A percentile compares a stretch with the other conserved stretches of the same genome.
Evolutionary conservation across 345 rosid genomes (phyloP).

Genomic region (Jatropha curcas): DNA sequence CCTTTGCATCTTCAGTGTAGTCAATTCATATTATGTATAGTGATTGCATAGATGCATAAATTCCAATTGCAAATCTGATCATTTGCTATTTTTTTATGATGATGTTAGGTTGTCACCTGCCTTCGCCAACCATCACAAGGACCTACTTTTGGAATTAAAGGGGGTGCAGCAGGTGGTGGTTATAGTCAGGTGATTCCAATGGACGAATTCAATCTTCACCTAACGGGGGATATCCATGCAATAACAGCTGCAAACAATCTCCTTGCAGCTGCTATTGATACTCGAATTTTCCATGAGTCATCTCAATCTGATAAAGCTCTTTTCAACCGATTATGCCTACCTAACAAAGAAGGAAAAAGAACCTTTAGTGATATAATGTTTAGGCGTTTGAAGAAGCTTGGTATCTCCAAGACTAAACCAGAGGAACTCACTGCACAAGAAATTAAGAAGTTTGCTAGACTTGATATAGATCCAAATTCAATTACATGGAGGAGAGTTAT

Average conservation of each 20-base stretch:
- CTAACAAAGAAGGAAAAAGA: slow-evolving; percentile 83
- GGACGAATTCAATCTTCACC: slow-evolving; percentile 98
- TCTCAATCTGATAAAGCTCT: slow-evolving; percentile 95
- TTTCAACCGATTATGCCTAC: slow-evolving; percentile 79
- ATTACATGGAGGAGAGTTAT: slow-evolving; percentile 98
- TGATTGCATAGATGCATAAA: background rate
- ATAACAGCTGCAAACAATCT: slow-evolving; percentile 99
- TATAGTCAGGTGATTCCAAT: slow-evolving; percentile 98
- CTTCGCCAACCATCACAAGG: slow-evolving; percentile 99
- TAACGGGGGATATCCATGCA: slow-evolving; percentile 98
- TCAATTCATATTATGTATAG: too few species aligned
- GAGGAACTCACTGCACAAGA: slow-evolving; percentile 89
- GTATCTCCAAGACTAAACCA: slow-evolving; percentile 73
- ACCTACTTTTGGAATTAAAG: slow-evolving; percentile 98
- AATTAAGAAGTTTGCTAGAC: slow-evolving; percentile 80
- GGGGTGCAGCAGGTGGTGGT: slow-evolving; percentile 99
- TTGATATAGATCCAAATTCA: slow-evolving; percentile 81
- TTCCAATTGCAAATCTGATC: background rate
- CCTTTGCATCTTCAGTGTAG: background rate
- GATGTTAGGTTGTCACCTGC: slow-evolving; percentile 83
- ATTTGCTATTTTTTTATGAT: slow-evolving; percentile 1
- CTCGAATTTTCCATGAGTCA: slow-evolving; percentile 93
- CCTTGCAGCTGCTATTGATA: slow-evolving; percentile 97
- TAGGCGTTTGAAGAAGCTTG: slow-evolving; percentile 81
- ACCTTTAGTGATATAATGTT: slow-evolving; percentile 82